Percentiles rank a stretch among this genome's conserved stretches.
Evolutionary conservation across 2,329 filamentous ascomycete genomes (phyloP).

Genomic region (Metarhizium rileyi): DNA sequence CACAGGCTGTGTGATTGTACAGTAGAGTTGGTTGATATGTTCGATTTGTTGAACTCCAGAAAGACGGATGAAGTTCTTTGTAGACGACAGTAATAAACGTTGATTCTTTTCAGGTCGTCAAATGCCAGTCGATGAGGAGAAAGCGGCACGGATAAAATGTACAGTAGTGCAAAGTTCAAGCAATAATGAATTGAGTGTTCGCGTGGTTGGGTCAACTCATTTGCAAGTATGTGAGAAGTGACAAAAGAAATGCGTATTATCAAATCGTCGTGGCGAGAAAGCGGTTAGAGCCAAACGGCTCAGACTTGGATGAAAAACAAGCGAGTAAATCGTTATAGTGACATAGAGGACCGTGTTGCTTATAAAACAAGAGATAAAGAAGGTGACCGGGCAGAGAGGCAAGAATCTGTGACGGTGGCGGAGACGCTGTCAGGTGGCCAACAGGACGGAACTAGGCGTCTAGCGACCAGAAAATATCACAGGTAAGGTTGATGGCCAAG

Average conservation of each 20-base stretch:
- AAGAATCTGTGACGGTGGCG: constrained; percentile 13
- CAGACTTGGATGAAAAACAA: constrained; percentile 20
- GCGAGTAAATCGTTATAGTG: constrained; percentile 31
- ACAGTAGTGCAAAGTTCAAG: constrained; percentile 19
- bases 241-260: constrained; percentile 28
- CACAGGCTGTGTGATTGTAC: constrained; percentile 20
- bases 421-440: constrained; percentile 16
- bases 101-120: neutral
- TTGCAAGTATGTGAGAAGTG: constrained; percentile 23
- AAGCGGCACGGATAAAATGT: constrained; percentile 19
- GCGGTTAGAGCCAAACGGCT: constrained; percentile 20
- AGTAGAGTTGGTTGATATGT: constrained; percentile 12
- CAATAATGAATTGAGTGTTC: constrained; percentile 14
- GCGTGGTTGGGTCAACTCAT: constrained; percentile 32
- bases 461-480: neutral
- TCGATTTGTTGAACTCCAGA: constrained; percentile 3
- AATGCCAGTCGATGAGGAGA: neutral
- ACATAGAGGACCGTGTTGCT: constrained; percentile 29
- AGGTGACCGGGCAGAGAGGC: constrained; percentile 4
- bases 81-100: neutral
- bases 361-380: constrained; percentile 10
- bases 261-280: constrained; percentile 21
- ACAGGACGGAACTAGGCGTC: constrained; percentile 5
- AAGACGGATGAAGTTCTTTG: neutral
- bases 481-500: constrained; percentile 12